Evolutionary conservation across 495 filamentous ascomycete genomes (phyloP).

Genomic region (Parathielavia appendiculata): DNA sequence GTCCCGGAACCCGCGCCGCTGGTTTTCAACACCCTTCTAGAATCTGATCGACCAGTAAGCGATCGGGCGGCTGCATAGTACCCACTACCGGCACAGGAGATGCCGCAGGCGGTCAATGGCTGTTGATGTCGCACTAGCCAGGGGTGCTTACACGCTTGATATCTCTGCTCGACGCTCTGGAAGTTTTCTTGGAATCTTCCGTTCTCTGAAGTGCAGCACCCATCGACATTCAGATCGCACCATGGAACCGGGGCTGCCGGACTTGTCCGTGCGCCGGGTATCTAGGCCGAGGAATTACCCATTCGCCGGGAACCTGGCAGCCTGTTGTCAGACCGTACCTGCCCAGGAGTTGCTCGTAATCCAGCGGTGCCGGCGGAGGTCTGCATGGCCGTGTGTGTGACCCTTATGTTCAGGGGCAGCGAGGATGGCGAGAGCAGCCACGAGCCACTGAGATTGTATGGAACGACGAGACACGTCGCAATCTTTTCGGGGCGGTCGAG

Average conservation of each 20-base stretch:
- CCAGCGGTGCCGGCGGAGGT: neutral
- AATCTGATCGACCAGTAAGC: constrained; percentile 5
- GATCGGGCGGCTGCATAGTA: neutral
- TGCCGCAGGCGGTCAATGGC: constrained; percentile 18
- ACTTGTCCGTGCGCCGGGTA: constrained; percentile 4
- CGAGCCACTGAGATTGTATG: no score
- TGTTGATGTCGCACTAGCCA: constrained; percentile 15
- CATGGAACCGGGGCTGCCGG: neutral
- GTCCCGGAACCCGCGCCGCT: neutral
- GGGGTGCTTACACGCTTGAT: constrained; percentile 14
- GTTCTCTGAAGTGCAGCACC: neutral
- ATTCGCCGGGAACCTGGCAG: constrained; percentile 1
- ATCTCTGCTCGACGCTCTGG: neutral
- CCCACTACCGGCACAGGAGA: constrained; percentile 4
- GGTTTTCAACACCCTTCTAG: constrained; percentile 1
- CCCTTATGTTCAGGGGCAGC: neutral
- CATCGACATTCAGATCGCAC: neutral
- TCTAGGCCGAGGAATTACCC: neutral
- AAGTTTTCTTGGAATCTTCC: neutral
- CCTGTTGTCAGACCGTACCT: neutral
- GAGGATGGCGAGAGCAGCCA: neutral
- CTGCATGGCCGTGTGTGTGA: neutral
- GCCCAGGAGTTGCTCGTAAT: neutral
- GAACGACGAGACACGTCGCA: neutral
- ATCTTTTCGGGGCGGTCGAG: neutral